Evolutionary conservation across 345 rosid genomes (phyloP), one percentile per base, ranked within the genome.

Genomic region (Rhizophora mangle): DNA sequence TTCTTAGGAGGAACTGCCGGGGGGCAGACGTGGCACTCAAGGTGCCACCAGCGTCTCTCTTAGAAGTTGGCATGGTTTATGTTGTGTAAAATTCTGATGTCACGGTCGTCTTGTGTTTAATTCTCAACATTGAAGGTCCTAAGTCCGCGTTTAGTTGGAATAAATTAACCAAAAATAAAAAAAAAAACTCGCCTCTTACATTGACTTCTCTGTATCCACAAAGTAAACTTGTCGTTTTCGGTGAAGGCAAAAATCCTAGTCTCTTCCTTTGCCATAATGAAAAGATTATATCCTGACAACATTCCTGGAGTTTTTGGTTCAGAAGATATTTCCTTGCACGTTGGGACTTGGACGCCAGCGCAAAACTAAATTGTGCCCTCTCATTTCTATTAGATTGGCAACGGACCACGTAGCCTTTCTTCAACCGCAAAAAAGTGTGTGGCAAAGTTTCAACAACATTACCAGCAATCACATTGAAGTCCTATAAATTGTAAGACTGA

Each of bases 51-150:
- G 97, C 74, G 52, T 96, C 99, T 26, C 85, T 85, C 32, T 74
- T 96, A 54, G 97, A 96, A 80, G 99, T 96, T 0, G 99, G 99
- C 60, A 96, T 96, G 98, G 94, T 95, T 73, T 95, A 95, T 78
- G 86, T 95, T 65, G 84, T 95, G 47, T 74, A 62, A 67, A 60
- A 54, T 65, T 72, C 18, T 31, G 10, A 15, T 53, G 58, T 6
- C 21, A 29, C 20, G 26, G 51, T 4, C 51, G 22, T 19, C 37
- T 36, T 8, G 32, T 24, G 24, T 24, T 24, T 24, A 24, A 24
- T 24, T 24, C 24, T 24, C 24, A 24, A 24, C 0, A 1, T 31
- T 31, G 32, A 31, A 31, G 32, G 5, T 31, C 32, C 5, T 5
- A 3, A 31, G 32, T 31, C 5, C 5, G 5, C 32, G 5, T 4